Evolutionary conservation across 2,329 filamentous ascomycete species (phyloP).

Genomic region (Trichophyton simii): DNA sequence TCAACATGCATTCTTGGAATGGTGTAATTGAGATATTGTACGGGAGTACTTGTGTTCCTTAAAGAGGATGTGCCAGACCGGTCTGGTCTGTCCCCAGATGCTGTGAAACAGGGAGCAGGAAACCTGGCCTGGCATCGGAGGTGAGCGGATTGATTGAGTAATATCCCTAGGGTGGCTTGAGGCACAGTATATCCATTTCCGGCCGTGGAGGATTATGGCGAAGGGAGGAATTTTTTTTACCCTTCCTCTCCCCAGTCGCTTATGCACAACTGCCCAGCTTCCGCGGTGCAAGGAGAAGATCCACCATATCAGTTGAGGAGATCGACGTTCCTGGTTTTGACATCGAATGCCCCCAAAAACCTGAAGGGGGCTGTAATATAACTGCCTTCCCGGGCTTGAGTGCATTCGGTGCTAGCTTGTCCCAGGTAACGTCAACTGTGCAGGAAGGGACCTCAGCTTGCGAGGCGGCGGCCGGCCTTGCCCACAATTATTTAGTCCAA

Average conservation of each 20-base stretch:
- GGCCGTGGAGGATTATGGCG: neutral
- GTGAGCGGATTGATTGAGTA: constrained; percentile 1
- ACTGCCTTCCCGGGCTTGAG: neutral
- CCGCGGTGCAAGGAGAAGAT: neutral
- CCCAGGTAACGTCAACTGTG: neutral
- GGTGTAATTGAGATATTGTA: neutral
- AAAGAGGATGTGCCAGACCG: neutral
- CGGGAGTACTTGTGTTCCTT: constrained; percentile 1
- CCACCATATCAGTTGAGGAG: neutral
- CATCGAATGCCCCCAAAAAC: neutral
- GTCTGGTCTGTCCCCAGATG: neutral
- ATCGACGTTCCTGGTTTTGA: neutral
- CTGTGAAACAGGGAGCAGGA: neutral
- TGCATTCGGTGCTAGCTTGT: neutral
- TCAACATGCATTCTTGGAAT: neutral
- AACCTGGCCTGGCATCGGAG: neutral
- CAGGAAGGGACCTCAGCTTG: neutral
- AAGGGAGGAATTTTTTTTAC: neutral
- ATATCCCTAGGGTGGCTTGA: constrained; percentile 1
- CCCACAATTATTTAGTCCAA: neutral
- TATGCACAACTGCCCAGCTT: constrained; percentile 3
- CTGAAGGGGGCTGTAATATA: neutral
- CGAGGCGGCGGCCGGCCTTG: neutral
- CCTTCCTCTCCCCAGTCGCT: neutral
- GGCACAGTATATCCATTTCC: constrained; percentile 3